phyloP scores from a whole-genome alignment of 1,284 basidiomycete genomes.

The Uromyces viciae-fabae region DNA sequence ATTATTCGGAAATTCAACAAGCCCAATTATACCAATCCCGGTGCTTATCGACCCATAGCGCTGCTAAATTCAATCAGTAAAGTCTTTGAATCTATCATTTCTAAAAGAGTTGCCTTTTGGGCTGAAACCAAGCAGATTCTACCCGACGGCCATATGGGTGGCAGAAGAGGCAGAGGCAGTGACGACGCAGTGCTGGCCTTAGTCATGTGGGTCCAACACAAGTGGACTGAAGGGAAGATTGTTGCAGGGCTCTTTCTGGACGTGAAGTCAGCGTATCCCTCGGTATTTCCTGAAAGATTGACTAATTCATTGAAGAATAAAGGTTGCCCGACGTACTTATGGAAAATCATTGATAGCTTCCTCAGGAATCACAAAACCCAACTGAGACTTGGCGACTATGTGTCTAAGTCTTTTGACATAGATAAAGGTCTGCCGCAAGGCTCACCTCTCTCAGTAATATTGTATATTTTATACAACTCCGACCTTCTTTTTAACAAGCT shows the following conservation, averaged over 20 bases:
- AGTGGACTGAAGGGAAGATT: background rate
- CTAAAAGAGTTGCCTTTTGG: background rate
- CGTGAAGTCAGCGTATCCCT: slow-evolving; percentile 8
- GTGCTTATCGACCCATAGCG: background rate
- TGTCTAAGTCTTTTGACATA: background rate
- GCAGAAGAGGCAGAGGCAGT: background rate
- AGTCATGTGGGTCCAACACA: background rate
- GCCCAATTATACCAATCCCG: background rate
- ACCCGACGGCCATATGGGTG: background rate
- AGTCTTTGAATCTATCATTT: background rate
- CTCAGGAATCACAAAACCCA: background rate
- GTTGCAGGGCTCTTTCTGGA: background rate
- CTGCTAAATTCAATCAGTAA: background rate
- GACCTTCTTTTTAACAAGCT: background rate
- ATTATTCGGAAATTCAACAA: background rate
- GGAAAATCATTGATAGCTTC: background rate
- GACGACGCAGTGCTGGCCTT: background rate
- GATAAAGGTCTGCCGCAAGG: slow-evolving; percentile 7
- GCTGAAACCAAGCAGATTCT: background rate
- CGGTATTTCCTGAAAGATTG: background rate
- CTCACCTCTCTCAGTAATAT: background rate
- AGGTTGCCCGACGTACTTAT: background rate
- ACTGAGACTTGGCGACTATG: background rate
- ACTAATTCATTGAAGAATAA: background rate
- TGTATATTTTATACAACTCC: slow-evolving; percentile 8